A percentile compares a stretch with the other conserved stretches of the same genome.
Evolutionary conservation across 1,284 basidiomycete species (phyloP).

Genomic region (Takashimella koratensis): DNA sequence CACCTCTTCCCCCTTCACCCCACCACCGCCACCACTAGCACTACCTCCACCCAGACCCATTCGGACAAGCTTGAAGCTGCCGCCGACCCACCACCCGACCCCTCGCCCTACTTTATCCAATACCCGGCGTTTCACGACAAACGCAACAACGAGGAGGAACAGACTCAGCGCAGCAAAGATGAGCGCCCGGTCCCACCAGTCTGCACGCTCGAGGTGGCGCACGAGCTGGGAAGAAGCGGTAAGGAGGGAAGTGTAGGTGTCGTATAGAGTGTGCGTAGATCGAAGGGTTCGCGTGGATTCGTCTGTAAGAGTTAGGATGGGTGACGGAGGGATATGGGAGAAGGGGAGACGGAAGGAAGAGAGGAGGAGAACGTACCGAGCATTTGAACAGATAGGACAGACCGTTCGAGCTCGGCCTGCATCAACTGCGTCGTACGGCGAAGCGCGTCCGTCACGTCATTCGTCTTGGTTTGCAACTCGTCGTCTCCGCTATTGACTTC

Average conservation of each 20-base stretch:
- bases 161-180: conserved; percentile 72
- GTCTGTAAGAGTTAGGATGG: conserved; percentile 52
- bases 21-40: neutral
- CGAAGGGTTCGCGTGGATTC: conserved; percentile 71
- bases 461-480: conserved; percentile 76
- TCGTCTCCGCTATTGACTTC: conserved; percentile 71
- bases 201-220: conserved; percentile 76
- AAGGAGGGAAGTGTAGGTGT: conserved; percentile 69
- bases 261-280: conserved; percentile 72
- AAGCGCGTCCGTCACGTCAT: conserved; percentile 80
- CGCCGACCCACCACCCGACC: conserved; percentile 45
- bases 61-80: conserved; percentile 35
- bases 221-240: conserved; percentile 75
- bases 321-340: neutral
- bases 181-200: conserved; percentile 84
- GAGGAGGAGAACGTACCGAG: conserved; percentile 58
- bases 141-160: conserved; percentile 77
- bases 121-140: conserved; percentile 79
- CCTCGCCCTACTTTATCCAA: conserved; percentile 56
- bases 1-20: neutral
- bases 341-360: neutral
- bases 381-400: conserved; percentile 77
- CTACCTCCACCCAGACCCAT: conserved; percentile 26
- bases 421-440: conserved; percentile 77
- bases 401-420: conserved; percentile 85